These are phyloP conservation scores for Amphichorda felina DNA, from an alignment of 2,329 filamentous ascomycete species.

Conservation along the genomic window DNA sequence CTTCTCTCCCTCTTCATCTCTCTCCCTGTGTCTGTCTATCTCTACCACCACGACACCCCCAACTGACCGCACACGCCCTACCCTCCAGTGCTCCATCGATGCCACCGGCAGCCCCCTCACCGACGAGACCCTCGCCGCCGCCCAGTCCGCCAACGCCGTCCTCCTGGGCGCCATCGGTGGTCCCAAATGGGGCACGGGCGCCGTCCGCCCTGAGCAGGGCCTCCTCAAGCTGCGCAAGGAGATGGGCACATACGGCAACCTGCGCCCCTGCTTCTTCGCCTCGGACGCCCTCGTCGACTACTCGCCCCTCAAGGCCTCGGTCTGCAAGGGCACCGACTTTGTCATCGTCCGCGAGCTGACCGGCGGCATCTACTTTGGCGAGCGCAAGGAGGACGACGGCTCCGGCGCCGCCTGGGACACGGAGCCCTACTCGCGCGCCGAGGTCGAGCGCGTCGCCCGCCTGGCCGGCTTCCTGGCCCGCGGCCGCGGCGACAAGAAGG, in stretches of 20 bases:
- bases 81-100: slow-evolving; percentile 69
- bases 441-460: slow-evolving; percentile 77
- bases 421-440: slow-evolving; percentile 68
- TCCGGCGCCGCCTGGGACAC: slow-evolving; percentile 64
- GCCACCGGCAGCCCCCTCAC: slow-evolving; percentile 69
- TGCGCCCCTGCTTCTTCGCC: slow-evolving; percentile 91
- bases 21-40: no score
- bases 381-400: slow-evolving; percentile 57
- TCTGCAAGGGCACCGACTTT: slow-evolving; percentile 83
- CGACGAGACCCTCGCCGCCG: slow-evolving; percentile 65
- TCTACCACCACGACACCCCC: no score
- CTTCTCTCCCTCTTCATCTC: neutral
- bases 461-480: slow-evolving; percentile 70
- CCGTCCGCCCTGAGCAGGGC: slow-evolving; percentile 82
- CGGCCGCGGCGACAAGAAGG: slow-evolving; percentile 58
- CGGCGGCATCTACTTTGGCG: slow-evolving; percentile 91
- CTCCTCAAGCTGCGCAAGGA: slow-evolving; percentile 86
- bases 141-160: slow-evolving; percentile 75
- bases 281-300: slow-evolving; percentile 70
- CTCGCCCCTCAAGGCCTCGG: slow-evolving; percentile 75
- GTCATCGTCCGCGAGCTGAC: slow-evolving; percentile 88
- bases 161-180: slow-evolving; percentile 86
- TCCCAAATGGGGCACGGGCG: slow-evolving; percentile 82
- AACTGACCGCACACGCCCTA: slow-evolving; percentile 4
- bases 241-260: slow-evolving; percentile 87